Percentiles rank a stretch among this genome's conserved stretches.
phyloP scores from a whole-genome alignment of 2,329 filamentous ascomycete species.

The Nigrospora sphaerica region DNA sequence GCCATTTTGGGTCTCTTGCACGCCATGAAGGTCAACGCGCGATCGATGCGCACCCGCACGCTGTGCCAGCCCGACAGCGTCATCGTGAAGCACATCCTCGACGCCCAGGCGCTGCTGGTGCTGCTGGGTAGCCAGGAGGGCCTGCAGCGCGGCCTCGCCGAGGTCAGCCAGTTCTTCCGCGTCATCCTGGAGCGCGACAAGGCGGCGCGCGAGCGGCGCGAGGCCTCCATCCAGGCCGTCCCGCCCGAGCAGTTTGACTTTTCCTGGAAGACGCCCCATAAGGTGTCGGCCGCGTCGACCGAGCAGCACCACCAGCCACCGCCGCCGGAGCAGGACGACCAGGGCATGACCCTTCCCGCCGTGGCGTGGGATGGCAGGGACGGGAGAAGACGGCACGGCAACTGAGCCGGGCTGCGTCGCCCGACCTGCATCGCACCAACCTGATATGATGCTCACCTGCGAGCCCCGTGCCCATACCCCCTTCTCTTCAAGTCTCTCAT shows the following conservation, averaged over 20 bases:
- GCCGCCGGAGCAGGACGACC: too few relatives aligned
- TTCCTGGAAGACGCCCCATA: too few relatives aligned
- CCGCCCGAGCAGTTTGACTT: not conserved
- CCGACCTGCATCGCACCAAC: too few relatives aligned
- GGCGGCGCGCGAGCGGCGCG: constrained; percentile 4
- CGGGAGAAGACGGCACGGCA: too few relatives aligned
- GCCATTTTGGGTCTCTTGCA: constrained; percentile 42
- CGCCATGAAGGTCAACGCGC: constrained; percentile 44
- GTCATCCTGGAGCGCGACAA: constrained; percentile 40
- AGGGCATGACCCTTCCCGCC: too few relatives aligned
- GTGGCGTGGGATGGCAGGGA: too few relatives aligned
- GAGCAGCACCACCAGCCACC: too few relatives aligned
- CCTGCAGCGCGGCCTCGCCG: constrained; percentile 38
- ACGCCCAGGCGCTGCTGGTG: constrained; percentile 42
- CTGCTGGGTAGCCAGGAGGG: constrained; percentile 37
- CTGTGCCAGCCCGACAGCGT: constrained; percentile 53
- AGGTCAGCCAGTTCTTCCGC: constrained; percentile 48
- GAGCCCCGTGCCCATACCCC: too few relatives aligned
- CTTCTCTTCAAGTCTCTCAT: too few relatives aligned
- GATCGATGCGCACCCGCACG: constrained; percentile 45
- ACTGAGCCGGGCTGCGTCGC: too few relatives aligned
- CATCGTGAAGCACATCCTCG: constrained; percentile 50
- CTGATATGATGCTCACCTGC: too few relatives aligned
- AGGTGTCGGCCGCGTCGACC: too few relatives aligned
- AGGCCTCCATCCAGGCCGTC: not conserved